Conservation (phyloP, 2,329 filamentous ascomycete species). For the Apiospora pterosperma region DNA sequence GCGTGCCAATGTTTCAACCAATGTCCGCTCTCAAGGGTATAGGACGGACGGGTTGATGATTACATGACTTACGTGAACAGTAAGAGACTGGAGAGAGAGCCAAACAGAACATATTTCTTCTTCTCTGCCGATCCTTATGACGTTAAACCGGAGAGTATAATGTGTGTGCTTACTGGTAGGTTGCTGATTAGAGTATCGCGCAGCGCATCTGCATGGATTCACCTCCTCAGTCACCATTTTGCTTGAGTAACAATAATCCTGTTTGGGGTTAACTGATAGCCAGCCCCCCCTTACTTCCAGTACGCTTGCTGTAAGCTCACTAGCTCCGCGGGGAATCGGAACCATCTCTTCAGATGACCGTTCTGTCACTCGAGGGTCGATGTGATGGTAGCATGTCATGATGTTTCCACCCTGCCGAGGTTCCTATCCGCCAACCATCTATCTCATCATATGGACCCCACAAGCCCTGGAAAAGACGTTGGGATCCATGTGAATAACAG, state of each 20-base stretch:
- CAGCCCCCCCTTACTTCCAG: background rate
- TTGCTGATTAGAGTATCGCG: background rate
- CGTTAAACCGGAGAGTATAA: background rate
- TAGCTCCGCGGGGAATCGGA: background rate
- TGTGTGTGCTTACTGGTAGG: too few relatives aligned
- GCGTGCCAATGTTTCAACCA: background rate
- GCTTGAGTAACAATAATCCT: background rate
- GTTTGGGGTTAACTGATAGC: background rate
- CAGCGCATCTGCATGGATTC: background rate
- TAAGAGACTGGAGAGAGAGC: background rate
- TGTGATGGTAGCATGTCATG: background rate
- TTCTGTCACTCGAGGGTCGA: background rate
- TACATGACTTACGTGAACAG: background rate
- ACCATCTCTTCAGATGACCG: background rate
- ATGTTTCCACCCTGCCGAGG: background rate
- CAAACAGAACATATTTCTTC: background rate
- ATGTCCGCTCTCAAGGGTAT: too few relatives aligned
- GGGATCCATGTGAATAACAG: too few relatives aligned
- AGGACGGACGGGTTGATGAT: too few relatives aligned
- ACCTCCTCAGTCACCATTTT: background rate
- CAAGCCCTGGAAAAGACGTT: too few relatives aligned
- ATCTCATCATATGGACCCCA: too few relatives aligned
- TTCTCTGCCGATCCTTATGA: background rate
- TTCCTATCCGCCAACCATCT: background rate
- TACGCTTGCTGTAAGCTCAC: background rate